Conservation (phyloP, 352 stramenopile genomes). For the Globisporangium paddicum region DNA sequence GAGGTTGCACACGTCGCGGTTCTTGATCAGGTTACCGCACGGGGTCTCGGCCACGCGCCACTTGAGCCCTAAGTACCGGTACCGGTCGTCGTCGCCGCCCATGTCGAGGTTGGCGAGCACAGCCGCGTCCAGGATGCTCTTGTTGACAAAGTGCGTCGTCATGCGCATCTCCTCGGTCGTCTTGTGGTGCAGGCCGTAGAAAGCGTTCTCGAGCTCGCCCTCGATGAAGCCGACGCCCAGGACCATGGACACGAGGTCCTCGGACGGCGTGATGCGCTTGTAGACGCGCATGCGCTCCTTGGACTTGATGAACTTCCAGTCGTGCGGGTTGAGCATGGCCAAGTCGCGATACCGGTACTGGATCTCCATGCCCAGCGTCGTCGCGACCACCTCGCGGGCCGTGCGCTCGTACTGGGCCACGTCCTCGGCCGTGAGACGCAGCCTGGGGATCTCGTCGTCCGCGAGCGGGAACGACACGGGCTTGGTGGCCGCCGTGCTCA, state of each 20-base stretch:
- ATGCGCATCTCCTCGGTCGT: slow-evolving; percentile 46
- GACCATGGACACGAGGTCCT: slow-evolving; percentile 29
- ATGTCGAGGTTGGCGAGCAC: slow-evolving; percentile 36
- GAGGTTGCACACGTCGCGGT: slow-evolving; percentile 42
- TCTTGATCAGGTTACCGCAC: slow-evolving; percentile 27
- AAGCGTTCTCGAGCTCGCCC: slow-evolving; percentile 34
- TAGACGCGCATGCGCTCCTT: slow-evolving; percentile 32
- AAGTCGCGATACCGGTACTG: slow-evolving; percentile 20
- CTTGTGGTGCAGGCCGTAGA: slow-evolving; percentile 50
- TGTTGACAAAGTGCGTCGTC: slow-evolving; percentile 28
- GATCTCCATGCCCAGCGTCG: slow-evolving; percentile 43
- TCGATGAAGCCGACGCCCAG: slow-evolving; percentile 39
- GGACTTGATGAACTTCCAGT: slow-evolving; percentile 32
- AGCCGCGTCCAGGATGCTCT: slow-evolving; percentile 31
- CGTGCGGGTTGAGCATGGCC: slow-evolving; percentile 15
- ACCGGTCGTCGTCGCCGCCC: slow-evolving; percentile 30
- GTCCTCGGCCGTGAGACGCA: slow-evolving; percentile 30
- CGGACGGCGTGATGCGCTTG: slow-evolving; percentile 22
- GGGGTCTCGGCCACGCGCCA: slow-evolving; percentile 29
- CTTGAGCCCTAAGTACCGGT: slow-evolving; percentile 45
- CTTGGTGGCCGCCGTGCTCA: background rate
- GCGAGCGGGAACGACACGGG: slow-evolving; percentile 20
- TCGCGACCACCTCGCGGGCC: slow-evolving; percentile 30
- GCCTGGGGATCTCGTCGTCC: slow-evolving; percentile 12
- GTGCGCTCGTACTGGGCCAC: slow-evolving; percentile 23